Base-by-base conservation (phyloP, 306 rosid genomes). In the Casuarina glauca region DNA sequence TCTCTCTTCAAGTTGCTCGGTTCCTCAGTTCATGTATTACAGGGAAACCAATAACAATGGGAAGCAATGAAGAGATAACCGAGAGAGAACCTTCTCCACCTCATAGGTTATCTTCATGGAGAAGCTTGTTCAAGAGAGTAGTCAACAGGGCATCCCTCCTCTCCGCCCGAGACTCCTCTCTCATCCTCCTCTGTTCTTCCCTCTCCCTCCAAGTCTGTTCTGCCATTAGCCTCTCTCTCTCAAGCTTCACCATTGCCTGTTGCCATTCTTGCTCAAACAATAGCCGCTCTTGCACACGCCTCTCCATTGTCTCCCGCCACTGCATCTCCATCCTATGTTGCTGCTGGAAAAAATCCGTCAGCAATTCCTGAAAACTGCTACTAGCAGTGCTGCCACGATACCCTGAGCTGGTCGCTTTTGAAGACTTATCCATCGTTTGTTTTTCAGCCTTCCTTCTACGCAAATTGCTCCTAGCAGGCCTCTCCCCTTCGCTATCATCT, bases 161-260 rank as follows among this genome's bases (percentile, higher is more conserved):
- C 88, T 92, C 93, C 19, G 97, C 93, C 78, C 94, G 85, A 79
- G 69, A 80, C 74, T 94, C 98, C 58, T 94, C 97, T 76, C 89
- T 94, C 20, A 86, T 84, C 84, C 84, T 88, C 81, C 98, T 87
- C 79, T 89, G 89, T 58, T 94, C 98, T 85, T 94, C 97, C 82
- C 94, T 87, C 86, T 90, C 97, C 88, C 96, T 90, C 97, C 98
- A 90, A 44, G 86, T 86, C 84, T 85, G 85, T 52, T 91, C 98
- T 45, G 79, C 75, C 88, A 85, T 76, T 84, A 94, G 74, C 74
- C 97, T 89, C 86, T 91, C 98, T 87, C 90, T 86, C 87, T 89
- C 96, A 17, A 85, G 87, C 84, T 85, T 90, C 81, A 87, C 91
- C 97, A 94, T 91, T 1, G 88, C 61, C 73, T 85, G 87, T 20